A percentile compares a stretch with the other conserved stretches of the same genome.
phyloP scores from a whole-genome alignment of 2,329 filamentous ascomycete genomes.

The Alternaria ventricosa region DNA sequence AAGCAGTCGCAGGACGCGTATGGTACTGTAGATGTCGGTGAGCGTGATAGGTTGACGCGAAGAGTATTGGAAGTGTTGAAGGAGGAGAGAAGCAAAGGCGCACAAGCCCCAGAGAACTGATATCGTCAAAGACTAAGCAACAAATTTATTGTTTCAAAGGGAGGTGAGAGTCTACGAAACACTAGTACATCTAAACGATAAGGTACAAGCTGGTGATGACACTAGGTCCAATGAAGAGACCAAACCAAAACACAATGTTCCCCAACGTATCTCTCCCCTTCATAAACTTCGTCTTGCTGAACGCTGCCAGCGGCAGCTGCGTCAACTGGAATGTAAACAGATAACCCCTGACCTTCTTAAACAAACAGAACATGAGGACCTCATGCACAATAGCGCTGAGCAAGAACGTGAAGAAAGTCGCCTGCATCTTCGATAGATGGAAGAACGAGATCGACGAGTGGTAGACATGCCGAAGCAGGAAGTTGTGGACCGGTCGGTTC shows the following conservation, averaged over 20 bases:
- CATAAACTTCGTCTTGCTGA: slow-evolving; percentile 72
- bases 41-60: slow-evolving; percentile 53
- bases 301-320: slow-evolving; percentile 72
- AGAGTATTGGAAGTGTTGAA: slow-evolving; percentile 50
- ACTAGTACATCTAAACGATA: slow-evolving; percentile 46
- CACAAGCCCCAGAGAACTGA: background rate
- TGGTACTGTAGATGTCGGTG: slow-evolving; percentile 50
- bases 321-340: slow-evolving; percentile 75
- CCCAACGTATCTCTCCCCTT: slow-evolving; percentile 68
- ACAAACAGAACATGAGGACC: slow-evolving; percentile 80
- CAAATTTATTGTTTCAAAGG: background rate
- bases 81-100: slow-evolving; percentile 29
- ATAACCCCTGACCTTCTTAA: slow-evolving; percentile 78
- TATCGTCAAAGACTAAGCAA: background rate
- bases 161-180: background rate
- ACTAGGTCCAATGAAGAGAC: slow-evolving; percentile 78
- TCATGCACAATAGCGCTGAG: slow-evolving; percentile 75
- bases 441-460: slow-evolving; percentile 77
- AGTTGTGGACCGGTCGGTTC: slow-evolving; percentile 82
- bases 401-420: slow-evolving; percentile 78
- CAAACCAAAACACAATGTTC: slow-evolving; percentile 79
- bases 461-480: slow-evolving; percentile 79
- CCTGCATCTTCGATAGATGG: slow-evolving; percentile 71
- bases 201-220: slow-evolving; percentile 62
- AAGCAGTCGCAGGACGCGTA: slow-evolving; percentile 56